phyloP scores from a whole-genome alignment of 2,329 filamentous ascomycete genomes.

The Cryoendolithus antarcticus region DNA sequence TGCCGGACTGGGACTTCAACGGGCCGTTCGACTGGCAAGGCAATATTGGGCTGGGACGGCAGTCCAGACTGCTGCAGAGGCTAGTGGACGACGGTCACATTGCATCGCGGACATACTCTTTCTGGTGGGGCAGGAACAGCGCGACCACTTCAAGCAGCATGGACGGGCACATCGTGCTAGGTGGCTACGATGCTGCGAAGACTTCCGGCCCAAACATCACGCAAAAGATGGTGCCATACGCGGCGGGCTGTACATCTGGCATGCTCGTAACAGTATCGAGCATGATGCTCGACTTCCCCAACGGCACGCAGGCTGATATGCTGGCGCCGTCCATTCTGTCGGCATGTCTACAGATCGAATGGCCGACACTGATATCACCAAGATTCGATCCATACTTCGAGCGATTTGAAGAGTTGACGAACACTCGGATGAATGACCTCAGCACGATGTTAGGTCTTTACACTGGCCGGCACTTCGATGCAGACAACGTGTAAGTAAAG shows the following conservation, averaged over 20 bases:
- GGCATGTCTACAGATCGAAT: constrained; percentile 10
- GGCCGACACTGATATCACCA: constrained; percentile 7
- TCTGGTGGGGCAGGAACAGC: constrained; percentile 16
- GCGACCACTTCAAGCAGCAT: constrained; percentile 8
- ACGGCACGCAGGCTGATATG: constrained; percentile 12
- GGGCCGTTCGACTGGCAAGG: constrained; percentile 6
- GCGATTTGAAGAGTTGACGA: constrained; percentile 4
- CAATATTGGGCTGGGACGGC: constrained; percentile 15
- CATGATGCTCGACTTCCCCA: constrained; percentile 17
- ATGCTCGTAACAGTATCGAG: constrained; percentile 13
- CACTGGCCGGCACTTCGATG: too few species aligned
- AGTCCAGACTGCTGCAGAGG: constrained; percentile 17
- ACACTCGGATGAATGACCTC: not conserved
- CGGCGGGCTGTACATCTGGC: constrained; percentile 9
- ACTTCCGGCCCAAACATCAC: constrained; percentile 14
- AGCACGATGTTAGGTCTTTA: too few species aligned
- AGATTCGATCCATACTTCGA: constrained; percentile 7
- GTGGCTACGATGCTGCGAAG: constrained; percentile 21
- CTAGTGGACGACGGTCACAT: constrained; percentile 11
- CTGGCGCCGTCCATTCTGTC: constrained; percentile 1
- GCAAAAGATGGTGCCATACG: constrained; percentile 3
- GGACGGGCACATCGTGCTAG: constrained; percentile 19
- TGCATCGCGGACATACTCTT: constrained; percentile 15
- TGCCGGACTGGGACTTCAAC: constrained; percentile 8
- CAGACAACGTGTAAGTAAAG: too few species aligned